A percentile compares a stretch with the other conserved stretches of the same genome.
Evolutionary conservation across 768 basidiomycete species (phyloP).

Genomic region (Boletus tylopilopsis): DNA sequence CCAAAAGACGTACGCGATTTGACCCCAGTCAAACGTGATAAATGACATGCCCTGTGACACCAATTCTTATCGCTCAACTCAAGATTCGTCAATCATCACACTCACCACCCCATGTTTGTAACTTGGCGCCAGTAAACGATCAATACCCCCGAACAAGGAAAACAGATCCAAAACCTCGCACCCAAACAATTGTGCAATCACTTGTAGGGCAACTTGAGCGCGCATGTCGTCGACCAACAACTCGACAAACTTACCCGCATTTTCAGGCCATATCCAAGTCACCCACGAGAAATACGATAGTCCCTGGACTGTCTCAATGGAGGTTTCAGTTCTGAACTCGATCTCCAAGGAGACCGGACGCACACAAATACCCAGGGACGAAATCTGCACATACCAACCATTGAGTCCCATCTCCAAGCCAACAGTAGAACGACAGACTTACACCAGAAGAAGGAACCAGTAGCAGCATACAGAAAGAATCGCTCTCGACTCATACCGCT

Average conservation of each 20-base stretch:
- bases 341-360: constrained; percentile 11
- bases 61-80: background rate
- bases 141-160: background rate
- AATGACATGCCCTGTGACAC: constrained; percentile 55
- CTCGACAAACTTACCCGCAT: constrained; percentile 37
- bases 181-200: constrained; percentile 47
- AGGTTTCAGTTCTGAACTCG: background rate
- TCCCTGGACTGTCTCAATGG: constrained; percentile 35
- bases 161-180: constrained; percentile 16
- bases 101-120: constrained; percentile 45
- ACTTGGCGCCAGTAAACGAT: constrained; percentile 8
- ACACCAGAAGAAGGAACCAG: constrained; percentile 60
- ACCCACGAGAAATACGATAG: constrained; percentile 60
- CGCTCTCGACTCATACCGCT: constrained; percentile 69
- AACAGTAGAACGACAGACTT: constrained; percentile 15
- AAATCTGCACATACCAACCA: constrained; percentile 30
- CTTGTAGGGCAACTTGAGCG: constrained; percentile 24
- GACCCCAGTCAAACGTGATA: constrained; percentile 79
- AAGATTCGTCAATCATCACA: background rate
- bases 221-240: constrained; percentile 13
- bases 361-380: constrained; percentile 44
- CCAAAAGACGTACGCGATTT: constrained; percentile 40
- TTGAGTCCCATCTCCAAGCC: constrained; percentile 1
- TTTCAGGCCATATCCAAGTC: constrained; percentile 48
- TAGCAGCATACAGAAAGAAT: constrained; percentile 69